These are phyloP conservation scores for Xylaria sp. DNA, from an alignment of 2,329 filamentous ascomycete genomes.

Conservation along the genomic window DNA sequence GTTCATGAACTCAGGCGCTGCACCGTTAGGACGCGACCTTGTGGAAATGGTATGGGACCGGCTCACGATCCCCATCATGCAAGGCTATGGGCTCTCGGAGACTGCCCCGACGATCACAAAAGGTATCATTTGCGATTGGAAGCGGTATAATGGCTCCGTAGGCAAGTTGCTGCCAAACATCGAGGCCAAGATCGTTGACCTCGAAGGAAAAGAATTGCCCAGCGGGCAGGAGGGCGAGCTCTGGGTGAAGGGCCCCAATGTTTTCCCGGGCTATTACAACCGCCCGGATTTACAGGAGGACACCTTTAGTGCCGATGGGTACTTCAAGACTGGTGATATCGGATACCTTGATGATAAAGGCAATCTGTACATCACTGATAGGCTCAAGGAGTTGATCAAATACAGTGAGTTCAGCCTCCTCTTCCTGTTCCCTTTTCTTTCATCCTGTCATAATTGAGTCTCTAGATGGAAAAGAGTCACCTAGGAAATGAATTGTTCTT, in stretches of 20 bases:
- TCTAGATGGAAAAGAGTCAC: background rate
- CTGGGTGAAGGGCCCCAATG: slow-evolving; percentile 81
- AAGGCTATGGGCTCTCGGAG: slow-evolving; percentile 91
- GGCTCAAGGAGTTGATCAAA: slow-evolving; percentile 75
- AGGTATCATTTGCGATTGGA: slow-evolving; percentile 80
- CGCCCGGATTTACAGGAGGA: slow-evolving; percentile 75
- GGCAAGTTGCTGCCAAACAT: slow-evolving; percentile 82
- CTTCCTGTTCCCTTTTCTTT: background rate
- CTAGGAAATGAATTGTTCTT: background rate
- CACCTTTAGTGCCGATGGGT: slow-evolving; percentile 79
- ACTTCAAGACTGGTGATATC: slow-evolving; percentile 91
- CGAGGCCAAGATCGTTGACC: slow-evolving; percentile 81
- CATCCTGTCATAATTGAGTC: background rate
- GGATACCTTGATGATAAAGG: slow-evolving; percentile 80
- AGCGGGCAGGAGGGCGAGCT: slow-evolving; percentile 74
- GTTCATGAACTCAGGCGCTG: slow-evolving; percentile 88
- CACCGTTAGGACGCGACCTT: slow-evolving; percentile 83
- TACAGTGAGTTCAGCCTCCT: slow-evolving; percentile 58
- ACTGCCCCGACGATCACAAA: slow-evolving; percentile 82
- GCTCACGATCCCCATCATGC: slow-evolving; percentile 83
- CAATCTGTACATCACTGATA: slow-evolving; percentile 91
- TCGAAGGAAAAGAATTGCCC: slow-evolving; percentile 64
- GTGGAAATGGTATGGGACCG: slow-evolving; percentile 79
- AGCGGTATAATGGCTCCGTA: slow-evolving; percentile 78
- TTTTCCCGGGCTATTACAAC: slow-evolving; percentile 82